phyloP scores from a whole-genome alignment of 2,329 filamentous ascomycete species.

The Meredithiella fracta region DNA sequence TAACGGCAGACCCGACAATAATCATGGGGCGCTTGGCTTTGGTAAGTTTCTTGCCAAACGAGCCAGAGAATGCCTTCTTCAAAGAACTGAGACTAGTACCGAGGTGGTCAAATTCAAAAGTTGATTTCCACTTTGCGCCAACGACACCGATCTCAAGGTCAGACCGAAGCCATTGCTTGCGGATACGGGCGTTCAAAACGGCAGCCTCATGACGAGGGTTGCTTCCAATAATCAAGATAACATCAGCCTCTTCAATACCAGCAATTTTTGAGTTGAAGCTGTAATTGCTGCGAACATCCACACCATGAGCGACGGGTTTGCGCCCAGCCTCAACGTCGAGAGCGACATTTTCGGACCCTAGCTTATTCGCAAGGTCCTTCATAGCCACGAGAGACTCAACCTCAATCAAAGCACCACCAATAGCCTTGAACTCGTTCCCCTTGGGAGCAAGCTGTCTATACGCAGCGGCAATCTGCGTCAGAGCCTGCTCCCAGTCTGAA shows the following conservation, averaged over 20 bases:
- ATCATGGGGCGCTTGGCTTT: conserved; percentile 89
- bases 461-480: conserved; percentile 70
- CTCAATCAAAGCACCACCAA: conserved; percentile 82
- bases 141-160: conserved; percentile 86
- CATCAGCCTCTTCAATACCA: conserved; percentile 86
- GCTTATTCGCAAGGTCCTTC: conserved; percentile 93
- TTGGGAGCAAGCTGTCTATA: conserved; percentile 66
- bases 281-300: conserved; percentile 89
- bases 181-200: conserved; percentile 86
- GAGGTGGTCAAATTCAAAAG: conserved; percentile 87
- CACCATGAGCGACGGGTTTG: conserved; percentile 73
- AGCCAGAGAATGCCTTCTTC: conserved; percentile 68
- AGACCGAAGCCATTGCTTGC: conserved; percentile 94
- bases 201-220: conserved; percentile 93
- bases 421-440: conserved; percentile 88
- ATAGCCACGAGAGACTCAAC: conserved; percentile 87
- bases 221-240: conserved; percentile 80
- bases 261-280: conserved; percentile 91
- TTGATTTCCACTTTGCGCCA: conserved; percentile 81
- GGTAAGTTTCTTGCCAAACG: conserved; percentile 85
- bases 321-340: conserved; percentile 77
- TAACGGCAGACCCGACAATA: conserved; percentile 79
- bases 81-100: conserved; percentile 63
- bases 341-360: conserved; percentile 89
- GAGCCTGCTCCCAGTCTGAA: conserved; percentile 86